These are phyloP conservation scores for Lasiosphaeria ovina DNA, from an alignment of 495 filamentous ascomycete genomes.

Conservation along the genomic window DNA sequence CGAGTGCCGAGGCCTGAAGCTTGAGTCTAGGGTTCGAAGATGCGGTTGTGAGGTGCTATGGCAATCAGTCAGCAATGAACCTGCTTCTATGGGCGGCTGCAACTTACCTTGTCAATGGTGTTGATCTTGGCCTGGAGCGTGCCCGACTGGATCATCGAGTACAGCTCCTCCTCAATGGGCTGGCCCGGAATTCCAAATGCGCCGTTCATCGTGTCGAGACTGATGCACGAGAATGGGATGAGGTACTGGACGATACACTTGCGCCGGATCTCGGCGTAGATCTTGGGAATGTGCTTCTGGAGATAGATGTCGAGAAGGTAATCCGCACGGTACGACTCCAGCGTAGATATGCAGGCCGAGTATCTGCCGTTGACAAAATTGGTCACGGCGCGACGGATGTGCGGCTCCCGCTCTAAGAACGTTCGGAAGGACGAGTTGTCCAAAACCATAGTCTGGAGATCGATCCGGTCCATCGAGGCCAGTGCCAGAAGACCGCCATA, in stretches of 20 bases:
- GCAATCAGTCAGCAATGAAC: not conserved
- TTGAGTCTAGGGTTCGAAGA: slow-evolving; percentile 59
- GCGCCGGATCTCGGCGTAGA: slow-evolving; percentile 72
- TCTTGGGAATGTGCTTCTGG: slow-evolving; percentile 64
- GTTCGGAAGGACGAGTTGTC: slow-evolving; percentile 76
- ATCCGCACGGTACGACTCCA: slow-evolving; percentile 77
- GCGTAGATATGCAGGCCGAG: slow-evolving; percentile 72
- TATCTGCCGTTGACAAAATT: slow-evolving; percentile 89
- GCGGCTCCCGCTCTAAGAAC: slow-evolving; percentile 90
- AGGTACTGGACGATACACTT: slow-evolving; percentile 94
- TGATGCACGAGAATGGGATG: slow-evolving; percentile 74
- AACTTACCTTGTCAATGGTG: slow-evolving; percentile 66
- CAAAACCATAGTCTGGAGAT: slow-evolving; percentile 72
- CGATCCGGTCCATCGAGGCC: slow-evolving; percentile 77
- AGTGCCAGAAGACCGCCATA: slow-evolving; percentile 91
- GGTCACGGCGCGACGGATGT: slow-evolving; percentile 84
- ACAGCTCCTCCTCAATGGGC: slow-evolving; percentile 72
- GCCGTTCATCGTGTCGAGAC: slow-evolving; percentile 63
- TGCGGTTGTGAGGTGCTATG: slow-evolving; percentile 66
- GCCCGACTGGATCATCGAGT: slow-evolving; percentile 68
- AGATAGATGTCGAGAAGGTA: slow-evolving; percentile 89
- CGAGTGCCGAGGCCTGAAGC: slow-evolving; percentile 65
- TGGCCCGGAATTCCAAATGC: slow-evolving; percentile 58
- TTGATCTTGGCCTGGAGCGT: slow-evolving; percentile 80
- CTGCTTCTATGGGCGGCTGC: slow-evolving; percentile 8